Base-by-base conservation (phyloP, 306 rosid genomes). In the Cercis canadensis region DNA sequence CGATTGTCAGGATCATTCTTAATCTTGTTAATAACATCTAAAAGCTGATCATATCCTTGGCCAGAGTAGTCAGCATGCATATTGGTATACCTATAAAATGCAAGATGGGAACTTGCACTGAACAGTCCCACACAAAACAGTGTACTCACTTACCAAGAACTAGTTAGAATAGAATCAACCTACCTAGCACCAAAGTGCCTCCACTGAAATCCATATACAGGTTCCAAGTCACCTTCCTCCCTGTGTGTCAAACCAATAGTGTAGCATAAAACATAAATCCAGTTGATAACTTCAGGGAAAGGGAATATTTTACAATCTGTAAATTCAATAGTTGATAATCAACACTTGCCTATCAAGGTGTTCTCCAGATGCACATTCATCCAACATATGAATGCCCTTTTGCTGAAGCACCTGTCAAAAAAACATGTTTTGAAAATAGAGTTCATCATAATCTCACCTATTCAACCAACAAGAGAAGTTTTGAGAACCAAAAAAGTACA, bases 171-270 rank as follows among this genome's bases (percentile, higher is more conserved):
- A 24, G 29, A 24, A 68, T 65, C 57, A 77, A 82, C 94, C 62
- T 77, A 94, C 99, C 87, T 89, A 31, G 97, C 97, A 67, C 99
- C 99, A 68, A 91, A 94, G 78, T 94, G 96, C 67, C 99, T 90
- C 99, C 99, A 91, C 75, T 94, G 97, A 67, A 94, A 94, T 49
- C 99, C 99, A 77, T 94, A 94, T 50, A 94, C 89, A 33, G 99
- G 97, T 68, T 97, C 99, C 67, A 94, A 85, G 90, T 94, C 99
- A 24, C 96, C 97, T 75, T 87, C 96, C 83, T 89, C 92, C 85
- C 94, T 85, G 46, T 86, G 91, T 62, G 69, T 81, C 87, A 94
- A 86, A 75, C 96, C 96, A 69, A 94, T 80, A 64, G 97, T 94
- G 90, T 33, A 70, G 65, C 21, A 65, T 64, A 70, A 36, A 70